Percentiles rank a stretch among this genome's conserved stretches.
Evolutionary conservation across 495 filamentous ascomycete genomes (phyloP).

Genomic region (Lasiosphaeria miniovina): DNA sequence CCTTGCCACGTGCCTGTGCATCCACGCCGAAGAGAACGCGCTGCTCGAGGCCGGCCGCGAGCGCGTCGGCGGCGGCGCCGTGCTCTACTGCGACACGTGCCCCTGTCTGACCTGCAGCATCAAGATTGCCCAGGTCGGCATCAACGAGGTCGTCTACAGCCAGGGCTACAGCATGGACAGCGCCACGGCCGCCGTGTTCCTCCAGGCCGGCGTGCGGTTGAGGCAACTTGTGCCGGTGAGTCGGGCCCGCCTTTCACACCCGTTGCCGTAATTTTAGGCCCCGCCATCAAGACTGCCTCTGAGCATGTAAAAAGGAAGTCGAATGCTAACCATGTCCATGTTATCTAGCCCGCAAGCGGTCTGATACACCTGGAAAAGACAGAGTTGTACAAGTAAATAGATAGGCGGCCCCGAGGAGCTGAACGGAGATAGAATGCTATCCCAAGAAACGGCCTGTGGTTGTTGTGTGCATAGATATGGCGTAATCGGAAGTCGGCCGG

Average conservation of each 20-base stretch:
- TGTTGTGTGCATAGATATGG: neutral
- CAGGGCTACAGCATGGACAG: slow-evolving; percentile 92
- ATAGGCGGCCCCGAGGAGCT: neutral
- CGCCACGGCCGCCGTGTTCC: slow-evolving; percentile 75
- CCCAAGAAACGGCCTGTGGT: neutral
- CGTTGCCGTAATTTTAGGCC: no score
- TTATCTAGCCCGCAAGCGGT: slow-evolving; percentile 49
- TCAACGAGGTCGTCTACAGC: slow-evolving; percentile 90
- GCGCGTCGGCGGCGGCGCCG: slow-evolving; percentile 72
- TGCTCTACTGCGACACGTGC: slow-evolving; percentile 94
- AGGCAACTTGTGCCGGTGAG: slow-evolving; percentile 80
- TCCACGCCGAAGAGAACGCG: slow-evolving; percentile 97
- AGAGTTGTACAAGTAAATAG: slow-evolving; percentile 23
- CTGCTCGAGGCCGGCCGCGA: slow-evolving; percentile 91
- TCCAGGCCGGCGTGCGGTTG: slow-evolving; percentile 69
- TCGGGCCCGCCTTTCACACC: slow-evolving; percentile 7
- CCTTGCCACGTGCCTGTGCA: slow-evolving; percentile 83
- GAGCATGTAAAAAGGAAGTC: neutral
- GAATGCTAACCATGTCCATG: neutral
- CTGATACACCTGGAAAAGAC: slow-evolving; percentile 52
- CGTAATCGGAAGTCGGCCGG: no score
- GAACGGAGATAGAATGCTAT: neutral
- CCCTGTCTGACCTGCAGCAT: slow-evolving; percentile 98
- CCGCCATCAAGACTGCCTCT: neutral
- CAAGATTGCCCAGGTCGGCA: slow-evolving; percentile 95